A percentile compares a stretch with the other conserved stretches of the same genome.
Conservation (phyloP, 495 filamentous ascomycete species). For the Xylaria cubensis region DNA sequence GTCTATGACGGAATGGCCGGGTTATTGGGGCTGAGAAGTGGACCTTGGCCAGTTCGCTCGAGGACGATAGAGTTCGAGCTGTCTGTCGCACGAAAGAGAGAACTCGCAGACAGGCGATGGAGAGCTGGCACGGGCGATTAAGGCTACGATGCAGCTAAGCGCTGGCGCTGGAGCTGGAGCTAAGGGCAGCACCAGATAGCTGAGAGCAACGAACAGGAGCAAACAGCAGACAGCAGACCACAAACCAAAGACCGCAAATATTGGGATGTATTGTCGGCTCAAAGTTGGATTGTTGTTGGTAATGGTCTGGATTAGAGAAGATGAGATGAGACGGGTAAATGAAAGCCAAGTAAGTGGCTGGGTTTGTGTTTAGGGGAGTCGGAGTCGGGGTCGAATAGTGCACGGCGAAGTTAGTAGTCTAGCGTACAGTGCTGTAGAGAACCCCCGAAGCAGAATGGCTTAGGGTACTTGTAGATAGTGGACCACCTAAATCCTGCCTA, state of each 20-base stretch:
- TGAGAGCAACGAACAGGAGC: background rate
- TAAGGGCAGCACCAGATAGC: conserved; percentile 1
- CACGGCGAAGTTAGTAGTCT: background rate
- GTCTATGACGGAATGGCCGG: background rate
- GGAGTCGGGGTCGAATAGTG: background rate
- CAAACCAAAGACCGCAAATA: background rate
- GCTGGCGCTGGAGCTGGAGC: conserved; percentile 17
- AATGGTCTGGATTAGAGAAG: background rate
- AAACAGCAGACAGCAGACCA: background rate
- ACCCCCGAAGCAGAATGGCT: conserved; percentile 9
- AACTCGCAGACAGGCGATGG: background rate
- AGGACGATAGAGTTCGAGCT: conserved; percentile 3
- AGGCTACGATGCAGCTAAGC: conserved; percentile 14
- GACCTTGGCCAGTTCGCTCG: conserved; percentile 1
- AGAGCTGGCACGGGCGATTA: background rate
- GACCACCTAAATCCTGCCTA: background rate
- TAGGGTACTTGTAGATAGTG: background rate
- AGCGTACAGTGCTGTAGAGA: conserved; percentile 11
- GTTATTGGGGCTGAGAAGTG: background rate
- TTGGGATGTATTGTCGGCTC: background rate
- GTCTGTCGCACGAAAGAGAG: conserved; percentile 16
- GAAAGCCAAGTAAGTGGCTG: conserved; percentile 23
- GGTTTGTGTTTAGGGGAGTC: conserved; percentile 19
- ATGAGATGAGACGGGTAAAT: conserved; percentile 18
- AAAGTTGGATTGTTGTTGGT: background rate